A percentile compares a stretch with the other conserved stretches of the same genome.
These are phyloP conservation scores for Alternaria arbusti DNA, from an alignment of 2,329 filamentous ascomycete genomes.

Conservation along the genomic window DNA sequence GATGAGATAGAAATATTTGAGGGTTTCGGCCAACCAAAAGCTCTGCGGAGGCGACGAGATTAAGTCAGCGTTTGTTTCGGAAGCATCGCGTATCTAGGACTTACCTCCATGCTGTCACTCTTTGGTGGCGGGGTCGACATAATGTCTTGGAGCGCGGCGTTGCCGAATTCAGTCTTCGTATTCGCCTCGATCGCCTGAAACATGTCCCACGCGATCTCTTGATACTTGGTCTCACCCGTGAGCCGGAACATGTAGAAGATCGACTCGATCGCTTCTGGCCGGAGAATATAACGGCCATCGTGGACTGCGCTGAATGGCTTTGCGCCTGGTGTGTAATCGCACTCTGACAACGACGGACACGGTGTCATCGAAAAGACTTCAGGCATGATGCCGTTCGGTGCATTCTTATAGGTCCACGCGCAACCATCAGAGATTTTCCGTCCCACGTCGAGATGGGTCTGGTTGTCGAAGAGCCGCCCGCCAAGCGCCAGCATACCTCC, in stretches of 20 bases:
- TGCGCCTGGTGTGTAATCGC: conserved; percentile 49
- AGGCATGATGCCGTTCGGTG: conserved; percentile 66
- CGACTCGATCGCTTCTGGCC: conserved; percentile 65
- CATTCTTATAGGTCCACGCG: conserved; percentile 65
- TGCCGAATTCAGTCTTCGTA: conserved; percentile 52
- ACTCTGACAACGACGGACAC: conserved; percentile 49
- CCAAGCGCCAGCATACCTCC: conserved; percentile 69
- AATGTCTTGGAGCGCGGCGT: conserved; percentile 53
- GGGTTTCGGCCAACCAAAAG: conserved; percentile 57
- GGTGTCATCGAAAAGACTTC: conserved; percentile 48
- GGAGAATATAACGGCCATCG: conserved; percentile 55
- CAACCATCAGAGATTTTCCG: conserved; percentile 65
- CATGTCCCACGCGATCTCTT: conserved; percentile 57
- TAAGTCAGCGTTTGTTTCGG: neutral
- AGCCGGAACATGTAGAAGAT: conserved; percentile 66
- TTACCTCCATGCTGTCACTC: conserved; percentile 51
- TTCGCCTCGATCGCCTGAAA: conserved; percentile 52
- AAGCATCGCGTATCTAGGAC: neutral
- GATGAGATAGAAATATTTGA: conserved; percentile 58
- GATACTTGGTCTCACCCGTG: conserved; percentile 58
- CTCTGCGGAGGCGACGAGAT: conserved; percentile 23
- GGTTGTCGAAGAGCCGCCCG: conserved; percentile 61
- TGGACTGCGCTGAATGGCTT: conserved; percentile 44
- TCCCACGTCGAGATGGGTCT: conserved; percentile 61
- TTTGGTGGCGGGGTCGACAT: conserved; percentile 48